A percentile compares a stretch with the other conserved stretches of the same genome.
These are phyloP conservation scores for Plasmodium relictum DNA, from an alignment of 169 alveolate genomes.

Conservation along the genomic window DNA sequence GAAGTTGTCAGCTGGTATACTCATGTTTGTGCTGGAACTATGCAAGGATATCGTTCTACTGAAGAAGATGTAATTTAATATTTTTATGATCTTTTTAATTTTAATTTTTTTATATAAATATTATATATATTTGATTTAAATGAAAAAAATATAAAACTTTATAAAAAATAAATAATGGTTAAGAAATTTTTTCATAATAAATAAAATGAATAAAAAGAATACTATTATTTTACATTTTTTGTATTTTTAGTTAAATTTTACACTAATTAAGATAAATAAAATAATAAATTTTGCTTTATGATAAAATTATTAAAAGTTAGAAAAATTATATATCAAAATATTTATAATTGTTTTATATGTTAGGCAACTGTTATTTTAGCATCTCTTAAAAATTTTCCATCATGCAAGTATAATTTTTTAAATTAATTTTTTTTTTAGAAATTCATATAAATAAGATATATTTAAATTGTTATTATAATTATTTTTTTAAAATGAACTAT, in stretches of 20 bases:
- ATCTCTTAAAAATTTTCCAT: slow-evolving; percentile 63
- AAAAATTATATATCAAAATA: neutral
- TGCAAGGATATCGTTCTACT: slow-evolving; percentile 70
- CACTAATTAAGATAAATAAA: neutral
- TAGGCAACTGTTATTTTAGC: slow-evolving; percentile 75
- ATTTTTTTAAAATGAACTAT: neutral
- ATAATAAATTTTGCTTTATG: neutral
- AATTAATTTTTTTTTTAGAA: neutral
- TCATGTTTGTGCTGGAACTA: slow-evolving; percentile 75
- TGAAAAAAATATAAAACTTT: neutral
- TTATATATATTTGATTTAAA: neutral
- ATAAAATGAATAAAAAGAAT: too few relatives aligned
- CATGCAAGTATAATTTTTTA: slow-evolving; percentile 45
- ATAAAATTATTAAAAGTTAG: neutral
- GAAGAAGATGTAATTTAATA: slow-evolving; percentile 53
- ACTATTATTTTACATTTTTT: neutral
- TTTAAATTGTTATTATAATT: neutral
- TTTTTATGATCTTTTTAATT: too few relatives aligned
- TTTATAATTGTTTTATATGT: neutral
- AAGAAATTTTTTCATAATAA: too few relatives aligned
- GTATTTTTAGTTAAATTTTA: neutral
- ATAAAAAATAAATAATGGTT: too few relatives aligned
- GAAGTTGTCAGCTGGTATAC: slow-evolving; percentile 75
- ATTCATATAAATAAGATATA: neutral
- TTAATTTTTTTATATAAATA: too few relatives aligned